Conservation (phyloP, 257 asterid genomes). For the Nicotiana obtusifolia region DNA sequence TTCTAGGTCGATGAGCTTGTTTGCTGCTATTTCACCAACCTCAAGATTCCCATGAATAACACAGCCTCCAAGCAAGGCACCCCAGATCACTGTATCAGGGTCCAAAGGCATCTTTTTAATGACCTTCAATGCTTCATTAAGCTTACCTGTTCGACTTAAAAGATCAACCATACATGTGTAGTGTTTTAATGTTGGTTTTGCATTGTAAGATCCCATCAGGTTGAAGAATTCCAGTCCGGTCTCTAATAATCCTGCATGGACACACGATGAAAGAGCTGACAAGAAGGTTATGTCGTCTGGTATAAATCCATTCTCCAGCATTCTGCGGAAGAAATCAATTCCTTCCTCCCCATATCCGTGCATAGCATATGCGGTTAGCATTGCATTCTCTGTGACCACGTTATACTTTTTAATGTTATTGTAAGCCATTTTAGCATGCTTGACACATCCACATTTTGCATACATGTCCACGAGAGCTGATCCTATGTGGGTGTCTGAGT, state of each 20-base stretch:
- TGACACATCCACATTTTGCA: slow-evolving; percentile 65
- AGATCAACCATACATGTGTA: slow-evolving; percentile 76
- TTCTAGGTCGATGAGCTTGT: slow-evolving; percentile 48
- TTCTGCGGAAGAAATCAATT: slow-evolving; percentile 43
- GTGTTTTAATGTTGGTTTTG: slow-evolving; percentile 58
- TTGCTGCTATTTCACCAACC: slow-evolving; percentile 64
- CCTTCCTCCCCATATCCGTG: slow-evolving; percentile 70
- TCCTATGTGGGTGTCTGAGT: slow-evolving; percentile 41
- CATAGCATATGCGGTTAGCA: slow-evolving; percentile 76
- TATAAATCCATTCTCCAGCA: slow-evolving; percentile 39
- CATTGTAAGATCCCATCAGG: slow-evolving; percentile 47
- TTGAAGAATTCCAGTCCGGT: slow-evolving; percentile 48
- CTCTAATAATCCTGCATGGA: slow-evolving; percentile 61
- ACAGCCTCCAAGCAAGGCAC: slow-evolving; percentile 78
- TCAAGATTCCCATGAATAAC: slow-evolving; percentile 50
- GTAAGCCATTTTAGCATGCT: slow-evolving; percentile 38
- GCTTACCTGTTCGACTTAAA: slow-evolving; percentile 63
- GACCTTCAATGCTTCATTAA: slow-evolving; percentile 41
- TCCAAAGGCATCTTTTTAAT: slow-evolving; percentile 36
- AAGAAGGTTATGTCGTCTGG: slow-evolving; percentile 71
- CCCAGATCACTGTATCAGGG: slow-evolving; percentile 72
- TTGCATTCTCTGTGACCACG: slow-evolving; percentile 62
- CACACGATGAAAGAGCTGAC: slow-evolving; percentile 68
- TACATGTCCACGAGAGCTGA: slow-evolving; percentile 77
- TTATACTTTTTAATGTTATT: slow-evolving; percentile 25